Percentiles rank a stretch among this genome's conserved stretches.
Evolutionary conservation across 2,329 filamentous ascomycete genomes (phyloP).

Genomic region (Elsinoe perseae): DNA sequence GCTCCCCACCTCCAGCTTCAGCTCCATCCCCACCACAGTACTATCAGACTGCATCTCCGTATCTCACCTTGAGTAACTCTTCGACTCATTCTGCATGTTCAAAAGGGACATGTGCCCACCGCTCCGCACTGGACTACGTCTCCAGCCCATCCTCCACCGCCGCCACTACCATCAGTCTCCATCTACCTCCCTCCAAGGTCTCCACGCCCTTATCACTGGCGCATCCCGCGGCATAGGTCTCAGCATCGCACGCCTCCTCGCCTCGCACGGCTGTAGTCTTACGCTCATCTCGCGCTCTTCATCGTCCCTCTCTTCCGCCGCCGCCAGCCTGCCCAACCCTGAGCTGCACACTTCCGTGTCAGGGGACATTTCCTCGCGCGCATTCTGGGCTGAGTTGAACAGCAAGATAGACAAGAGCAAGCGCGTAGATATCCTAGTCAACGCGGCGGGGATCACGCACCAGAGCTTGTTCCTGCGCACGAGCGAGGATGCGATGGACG

Average conservation of each 20-base stretch:
- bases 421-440: constrained; percentile 57
- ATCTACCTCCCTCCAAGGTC: constrained; percentile 16
- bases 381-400: constrained; percentile 16
- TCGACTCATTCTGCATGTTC: not conserved
- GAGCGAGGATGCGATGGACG: constrained; percentile 43
- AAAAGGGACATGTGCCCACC: not conserved
- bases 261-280: constrained; percentile 36
- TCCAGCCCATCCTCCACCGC: constrained; percentile 13
- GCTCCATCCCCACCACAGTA: not conserved
- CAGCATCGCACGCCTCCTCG: constrained; percentile 42
- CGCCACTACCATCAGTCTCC: constrained; percentile 23
- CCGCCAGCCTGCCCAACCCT: not conserved
- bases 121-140: not conserved
- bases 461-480: constrained; percentile 55
- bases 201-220: constrained; percentile 39
- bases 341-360: not conserved
- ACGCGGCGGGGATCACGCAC: constrained; percentile 69
- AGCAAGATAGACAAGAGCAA: not conserved
- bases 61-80: not conserved
- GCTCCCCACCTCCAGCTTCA: not conserved
- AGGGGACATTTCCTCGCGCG: constrained; percentile 16
- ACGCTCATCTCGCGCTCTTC: constrained; percentile 18
- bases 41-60: not conserved
- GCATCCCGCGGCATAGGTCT: constrained; percentile 45
- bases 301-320: constrained; percentile 5